Conservation (phyloP, 2,329 filamentous ascomycete genomes). For the Amauroascus verrucosus region DNA sequence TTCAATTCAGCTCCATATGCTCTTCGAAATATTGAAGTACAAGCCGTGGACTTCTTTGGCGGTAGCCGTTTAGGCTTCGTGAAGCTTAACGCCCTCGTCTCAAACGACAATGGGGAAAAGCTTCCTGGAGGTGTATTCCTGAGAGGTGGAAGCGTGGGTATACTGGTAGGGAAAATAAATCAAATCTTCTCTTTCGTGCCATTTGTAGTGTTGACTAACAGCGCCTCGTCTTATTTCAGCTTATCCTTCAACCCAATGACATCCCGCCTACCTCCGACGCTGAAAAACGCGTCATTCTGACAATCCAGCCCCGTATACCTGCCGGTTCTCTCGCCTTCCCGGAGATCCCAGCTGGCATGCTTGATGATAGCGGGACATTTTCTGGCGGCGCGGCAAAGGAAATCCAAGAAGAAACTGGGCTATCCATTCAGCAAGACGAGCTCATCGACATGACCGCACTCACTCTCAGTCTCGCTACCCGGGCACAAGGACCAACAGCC, state of each 20-base stretch:
- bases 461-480: slow-evolving; percentile 28
- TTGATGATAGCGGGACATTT: slow-evolving; percentile 46
- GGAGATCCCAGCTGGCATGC: slow-evolving; percentile 52
- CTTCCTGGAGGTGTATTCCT: slow-evolving; percentile 50
- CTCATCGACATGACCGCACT: slow-evolving; percentile 47
- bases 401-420: slow-evolving; percentile 47
- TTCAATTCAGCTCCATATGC: slow-evolving; percentile 44
- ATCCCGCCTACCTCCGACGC: slow-evolving; percentile 26
- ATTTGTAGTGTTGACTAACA: neutral
- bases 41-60: slow-evolving; percentile 45
- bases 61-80: slow-evolving; percentile 45
- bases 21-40: slow-evolving; percentile 44
- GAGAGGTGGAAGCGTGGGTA: slow-evolving; percentile 48
- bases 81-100: slow-evolving; percentile 46
- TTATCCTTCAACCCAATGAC: slow-evolving; percentile 47
- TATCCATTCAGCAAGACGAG: slow-evolving; percentile 42
- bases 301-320: slow-evolving; percentile 48
- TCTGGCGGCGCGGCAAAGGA: slow-evolving; percentile 47
- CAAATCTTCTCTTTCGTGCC: neutral
- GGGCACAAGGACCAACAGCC: slow-evolving; percentile 1
- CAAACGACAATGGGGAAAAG: slow-evolving; percentile 41
- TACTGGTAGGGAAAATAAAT: slow-evolving; percentile 37
- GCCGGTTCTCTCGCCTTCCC: slow-evolving; percentile 45
- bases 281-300: slow-evolving; percentile 43
- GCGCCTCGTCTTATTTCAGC: slow-evolving; percentile 26